Base-by-base conservation (phyloP, 768 basidiomycete species). In the Mycena crocata region DNA sequence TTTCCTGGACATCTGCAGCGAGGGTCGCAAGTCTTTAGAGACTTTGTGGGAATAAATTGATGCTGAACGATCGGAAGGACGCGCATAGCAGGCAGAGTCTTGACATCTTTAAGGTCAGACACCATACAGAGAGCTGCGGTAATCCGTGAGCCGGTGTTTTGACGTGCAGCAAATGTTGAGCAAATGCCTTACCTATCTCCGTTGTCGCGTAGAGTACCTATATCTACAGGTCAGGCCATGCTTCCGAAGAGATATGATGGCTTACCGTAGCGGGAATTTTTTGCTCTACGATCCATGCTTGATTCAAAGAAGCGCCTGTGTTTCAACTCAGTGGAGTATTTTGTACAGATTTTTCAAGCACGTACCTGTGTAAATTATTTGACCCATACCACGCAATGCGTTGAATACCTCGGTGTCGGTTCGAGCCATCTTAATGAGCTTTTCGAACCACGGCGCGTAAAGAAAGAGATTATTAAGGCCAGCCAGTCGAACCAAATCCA, bases 361-460 rank as follows among this genome's bases (percentile, higher is more conserved):
- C 71, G n/a, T 24, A 24, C 73, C 73, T 0, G 73, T 74, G 34
- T 74, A 74, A 6, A 62, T 56, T 26, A 74, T 59, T 54, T 74
- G 71, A 13, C 60, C 34, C 67, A 74, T 61, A 19, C 57, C 44
- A 19, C 60, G 51, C 44, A 74, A 54, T 12, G 68, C 64, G 14
- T 13, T 45, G 4, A 70, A 50, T 23, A 72, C 67, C 2, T 62
- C 50, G 9, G 17, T 24, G 39, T 72, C 65, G 12, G 14, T 56
- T 17, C 62, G 52, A 7, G 73, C 71, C 32, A 74, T 60, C 23
- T 28, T 34, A 12, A 74, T 40, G 13, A 74, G 54, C 30, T 61
- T 68, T 12, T 71, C 70, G 24, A 72, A 46, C 71, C 73, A 74
- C 1, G 73, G 67, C 0, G 71, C 71, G 49, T 74, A 74, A 19